These are phyloP conservation scores for Coemansia sp. DNA, from an alignment of 192 early-diverging fungal genomes.

Conservation along the genomic window DNA sequence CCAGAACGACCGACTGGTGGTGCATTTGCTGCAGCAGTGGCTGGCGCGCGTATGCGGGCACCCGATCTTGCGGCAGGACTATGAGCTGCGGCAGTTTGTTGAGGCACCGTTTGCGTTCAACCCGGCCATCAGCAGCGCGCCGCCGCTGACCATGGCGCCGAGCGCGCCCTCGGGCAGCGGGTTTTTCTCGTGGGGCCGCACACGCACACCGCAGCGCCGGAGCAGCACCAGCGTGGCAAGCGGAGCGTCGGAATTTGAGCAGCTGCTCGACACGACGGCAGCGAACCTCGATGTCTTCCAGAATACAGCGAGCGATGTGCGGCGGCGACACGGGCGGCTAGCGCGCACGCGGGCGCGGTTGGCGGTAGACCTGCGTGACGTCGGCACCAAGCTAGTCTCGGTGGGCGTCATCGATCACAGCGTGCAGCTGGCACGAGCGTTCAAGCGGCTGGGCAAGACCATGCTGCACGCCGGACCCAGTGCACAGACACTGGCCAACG, in stretches of 20 bases:
- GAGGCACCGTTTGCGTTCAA: constrained; percentile 54
- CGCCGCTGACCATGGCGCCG: constrained; percentile 25
- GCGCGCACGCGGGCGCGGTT: constrained; percentile 41
- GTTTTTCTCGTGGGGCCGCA: constrained; percentile 37
- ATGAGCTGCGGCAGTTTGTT: constrained; percentile 55
- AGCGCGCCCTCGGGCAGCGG: constrained; percentile 17
- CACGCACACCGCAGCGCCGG: neutral
- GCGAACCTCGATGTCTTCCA: constrained; percentile 39
- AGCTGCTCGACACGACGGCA: constrained; percentile 28
- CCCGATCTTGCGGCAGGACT: constrained; percentile 49
- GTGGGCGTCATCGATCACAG: constrained; percentile 40
- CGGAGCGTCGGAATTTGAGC: constrained; percentile 35
- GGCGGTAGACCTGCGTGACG: constrained; percentile 22
- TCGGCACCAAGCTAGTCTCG: constrained; percentile 40
- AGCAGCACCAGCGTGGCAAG: constrained; percentile 7
- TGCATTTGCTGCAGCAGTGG: constrained; percentile 49
- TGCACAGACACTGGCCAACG: constrained; percentile 38
- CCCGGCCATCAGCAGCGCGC: constrained; percentile 26
- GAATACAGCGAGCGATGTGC: constrained; percentile 19
- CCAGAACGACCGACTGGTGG: constrained; percentile 51
- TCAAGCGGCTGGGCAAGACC: constrained; percentile 48
- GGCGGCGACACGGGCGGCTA: constrained; percentile 48
- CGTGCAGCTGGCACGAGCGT: constrained; percentile 21
- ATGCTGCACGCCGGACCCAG: constrained; percentile 27
- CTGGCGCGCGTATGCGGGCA: constrained; percentile 42